Evolutionary conservation across 805 yeast species (phyloP), one percentile per base, ranked within the genome.

Genomic region (Zygoascus tannicola): DNA sequence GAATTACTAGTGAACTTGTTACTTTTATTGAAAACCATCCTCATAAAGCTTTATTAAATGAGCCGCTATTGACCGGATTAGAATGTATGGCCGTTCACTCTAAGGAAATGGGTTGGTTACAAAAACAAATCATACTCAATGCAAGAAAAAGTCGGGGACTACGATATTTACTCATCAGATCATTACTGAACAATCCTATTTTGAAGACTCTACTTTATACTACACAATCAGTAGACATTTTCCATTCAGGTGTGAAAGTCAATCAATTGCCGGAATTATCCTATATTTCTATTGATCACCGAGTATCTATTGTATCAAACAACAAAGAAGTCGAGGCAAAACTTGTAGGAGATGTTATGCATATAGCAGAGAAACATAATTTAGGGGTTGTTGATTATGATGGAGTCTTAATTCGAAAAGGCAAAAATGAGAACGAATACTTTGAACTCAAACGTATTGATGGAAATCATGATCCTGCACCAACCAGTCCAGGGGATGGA

Each of bases 201-300:
- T 32, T 26, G 15, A 38, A 43, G 22, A 44, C 48, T 32, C 32
- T 73, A 41, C 62, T 80, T 20, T 66, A 70, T 43, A 81, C 90
- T 0, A 71, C 85, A 3, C 85, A 78, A 60, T 82, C 90, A 0
- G 69, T 74, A 38, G 86, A 81, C 54, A 69, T 80, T 20, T 68
- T 85, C 47, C 56, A 63, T 10, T 92, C 92, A 22, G 94, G 94
- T 36, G 72, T 78, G 46, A 84, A 84, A 62, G 70, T 80, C 21
- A 84, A 84, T 56, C 87, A 92, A 1, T 64, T 84, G 38, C 94
- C 94, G 2, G 90, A 83, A 56, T 60, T 67, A 21, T 75, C 75
- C 2, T 59, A 63, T 23, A 66, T 78, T 35, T 56, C 70, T 30
- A 67, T 80, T 36, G 82, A 85, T 61, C 81, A 81, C 55, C 69